Evolutionary conservation across 345 rosid genomes (phyloP).

Genomic region (Ricinus communis): DNA sequence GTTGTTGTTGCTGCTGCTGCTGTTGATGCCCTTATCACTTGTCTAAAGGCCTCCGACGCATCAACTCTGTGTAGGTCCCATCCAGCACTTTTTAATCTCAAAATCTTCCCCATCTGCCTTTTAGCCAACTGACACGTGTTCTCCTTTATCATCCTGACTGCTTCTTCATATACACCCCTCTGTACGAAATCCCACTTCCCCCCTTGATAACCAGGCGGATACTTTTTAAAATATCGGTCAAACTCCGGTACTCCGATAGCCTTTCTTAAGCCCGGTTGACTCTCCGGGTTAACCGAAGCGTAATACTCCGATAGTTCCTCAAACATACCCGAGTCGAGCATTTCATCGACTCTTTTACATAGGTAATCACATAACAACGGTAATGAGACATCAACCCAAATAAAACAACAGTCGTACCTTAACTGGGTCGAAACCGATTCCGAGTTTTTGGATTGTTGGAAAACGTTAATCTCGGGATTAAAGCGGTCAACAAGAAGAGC

Average conservation of each 20-base stretch:
- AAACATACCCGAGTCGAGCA: conserved; percentile 88
- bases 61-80: conserved; percentile 80
- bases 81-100: conserved; percentile 49
- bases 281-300: conserved; percentile 27
- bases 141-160: conserved; percentile 67
- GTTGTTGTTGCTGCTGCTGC: neutral
- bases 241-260: conserved; percentile 97
- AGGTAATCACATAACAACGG: conserved; percentile 66
- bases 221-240: conserved; percentile 47
- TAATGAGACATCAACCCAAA: conserved; percentile 80
- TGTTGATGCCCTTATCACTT: conserved; percentile 18
- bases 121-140: conserved; percentile 79
- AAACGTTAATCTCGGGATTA: conserved; percentile 52
- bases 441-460: conserved; percentile 33
- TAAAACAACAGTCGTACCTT: conserved; percentile 73
- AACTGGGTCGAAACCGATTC: conserved; percentile 38
- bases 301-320: conserved; percentile 59
- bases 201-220: conserved; percentile 32
- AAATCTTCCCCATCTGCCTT: conserved; percentile 70
- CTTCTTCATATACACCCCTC: conserved; percentile 54
- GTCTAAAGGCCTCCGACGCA: conserved; percentile 59
- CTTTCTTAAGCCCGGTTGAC: conserved; percentile 54
- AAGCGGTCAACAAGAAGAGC: conserved; percentile 61
- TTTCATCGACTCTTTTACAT: conserved; percentile 70
- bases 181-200: conserved; percentile 32